Conservation (phyloP, 2,329 filamentous ascomycete genomes). For the Fusarium lyarnte region DNA sequence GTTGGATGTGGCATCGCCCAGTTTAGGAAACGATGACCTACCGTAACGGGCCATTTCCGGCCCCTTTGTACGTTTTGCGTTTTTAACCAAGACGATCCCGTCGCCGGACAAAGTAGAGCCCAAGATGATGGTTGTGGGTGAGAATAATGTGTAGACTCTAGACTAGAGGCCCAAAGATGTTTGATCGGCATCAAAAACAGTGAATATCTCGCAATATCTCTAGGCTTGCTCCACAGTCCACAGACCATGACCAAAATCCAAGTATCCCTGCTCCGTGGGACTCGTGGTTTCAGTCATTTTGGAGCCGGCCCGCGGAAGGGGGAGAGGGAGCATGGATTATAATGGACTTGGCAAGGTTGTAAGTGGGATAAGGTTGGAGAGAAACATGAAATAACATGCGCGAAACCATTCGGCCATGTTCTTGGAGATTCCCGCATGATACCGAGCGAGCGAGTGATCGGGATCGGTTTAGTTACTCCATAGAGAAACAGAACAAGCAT, state of each 20-base stretch:
- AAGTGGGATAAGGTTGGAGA: slow-evolving; percentile 6
- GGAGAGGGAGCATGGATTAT: slow-evolving; percentile 24
- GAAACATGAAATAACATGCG: not conserved
- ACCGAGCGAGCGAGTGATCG: not conserved
- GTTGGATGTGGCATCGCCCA: slow-evolving; percentile 32
- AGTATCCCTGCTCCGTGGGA: slow-evolving; percentile 7
- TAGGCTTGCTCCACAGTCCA: slow-evolving; percentile 12
- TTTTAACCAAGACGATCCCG: slow-evolving; percentile 17
- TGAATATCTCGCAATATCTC: slow-evolving; percentile 17
- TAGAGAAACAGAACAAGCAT: not conserved
- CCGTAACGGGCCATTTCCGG: slow-evolving; percentile 36
- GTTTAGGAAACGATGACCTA: slow-evolving; percentile 32
- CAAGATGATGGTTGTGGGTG: slow-evolving; percentile 23
- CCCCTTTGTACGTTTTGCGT: slow-evolving; percentile 29
- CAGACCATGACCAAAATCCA: not conserved
- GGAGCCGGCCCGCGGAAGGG: slow-evolving; percentile 22
- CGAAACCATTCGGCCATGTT: not conserved
- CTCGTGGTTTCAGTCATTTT: slow-evolving; percentile 30
- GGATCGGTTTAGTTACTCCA: not conserved
- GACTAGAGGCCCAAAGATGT: not conserved
- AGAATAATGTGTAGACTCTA: slow-evolving; percentile 1
- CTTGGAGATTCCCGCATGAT: not conserved
- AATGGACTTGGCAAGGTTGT: slow-evolving; percentile 4
- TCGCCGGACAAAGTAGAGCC: not conserved
- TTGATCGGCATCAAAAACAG: slow-evolving; percentile 27